phyloP scores from a whole-genome alignment of 2,329 filamentous ascomycete species.

The Colletotrichum tanaceti region DNA sequence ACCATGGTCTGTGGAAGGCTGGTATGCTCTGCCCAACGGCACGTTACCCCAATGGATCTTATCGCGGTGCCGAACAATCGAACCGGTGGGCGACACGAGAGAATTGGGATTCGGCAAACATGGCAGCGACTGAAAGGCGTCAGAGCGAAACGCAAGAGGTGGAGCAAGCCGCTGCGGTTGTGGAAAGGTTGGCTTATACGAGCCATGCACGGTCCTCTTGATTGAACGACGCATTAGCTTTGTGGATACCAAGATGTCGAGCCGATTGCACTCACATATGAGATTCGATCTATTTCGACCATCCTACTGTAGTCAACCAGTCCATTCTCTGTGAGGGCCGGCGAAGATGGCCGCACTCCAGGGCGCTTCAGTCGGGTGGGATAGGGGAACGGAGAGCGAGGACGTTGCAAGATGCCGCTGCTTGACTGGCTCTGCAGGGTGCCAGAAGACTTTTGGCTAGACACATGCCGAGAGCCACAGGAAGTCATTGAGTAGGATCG shows the following conservation, averaged over 20 bases:
- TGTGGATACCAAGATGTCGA: background rate
- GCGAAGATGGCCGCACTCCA: constrained; percentile 61
- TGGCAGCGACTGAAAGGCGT: constrained; percentile 55
- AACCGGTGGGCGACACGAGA: constrained; percentile 28
- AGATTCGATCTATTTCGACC: constrained; percentile 61
- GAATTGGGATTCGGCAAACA: constrained; percentile 49
- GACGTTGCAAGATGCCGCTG: constrained; percentile 58
- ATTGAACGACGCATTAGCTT: constrained; percentile 44
- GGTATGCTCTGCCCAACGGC: constrained; percentile 49
- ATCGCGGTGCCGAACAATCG: constrained; percentile 41
- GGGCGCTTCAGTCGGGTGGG: constrained; percentile 67
- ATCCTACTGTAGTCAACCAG: constrained; percentile 62
- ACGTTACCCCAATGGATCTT: constrained; percentile 40
- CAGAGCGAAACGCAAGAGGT: constrained; percentile 54
- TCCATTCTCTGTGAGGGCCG: constrained; percentile 61
- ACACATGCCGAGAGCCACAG: constrained; percentile 59
- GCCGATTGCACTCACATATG: constrained; percentile 53
- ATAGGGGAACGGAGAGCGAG: constrained; percentile 69
- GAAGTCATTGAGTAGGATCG: constrained; percentile 68
- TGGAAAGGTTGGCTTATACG: constrained; percentile 54
- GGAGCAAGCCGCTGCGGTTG: constrained; percentile 51
- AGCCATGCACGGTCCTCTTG: constrained; percentile 60
- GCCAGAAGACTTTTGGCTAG: constrained; percentile 60
- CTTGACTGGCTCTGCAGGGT: constrained; percentile 62
- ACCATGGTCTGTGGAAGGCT: constrained; percentile 52